Percentiles rank a stretch among this genome's conserved stretches.
phyloP scores from a whole-genome alignment of 352 stramenopile genomes.

The Phytophthora foliorum region DNA sequence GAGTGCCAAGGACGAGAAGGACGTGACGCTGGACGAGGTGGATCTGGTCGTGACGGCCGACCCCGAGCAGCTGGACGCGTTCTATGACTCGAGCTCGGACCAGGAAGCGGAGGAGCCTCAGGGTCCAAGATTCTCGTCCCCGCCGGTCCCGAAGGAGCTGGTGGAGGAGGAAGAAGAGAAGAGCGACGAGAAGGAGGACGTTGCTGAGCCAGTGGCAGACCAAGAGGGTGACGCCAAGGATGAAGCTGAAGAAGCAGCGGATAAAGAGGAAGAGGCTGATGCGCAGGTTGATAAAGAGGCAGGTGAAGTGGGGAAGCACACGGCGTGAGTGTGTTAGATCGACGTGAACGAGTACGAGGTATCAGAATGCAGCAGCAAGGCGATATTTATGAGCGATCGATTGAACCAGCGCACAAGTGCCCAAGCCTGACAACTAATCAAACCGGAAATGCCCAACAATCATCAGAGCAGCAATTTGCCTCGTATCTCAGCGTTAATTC shows the following conservation, averaged over 20 bases:
- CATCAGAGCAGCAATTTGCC: not conserved
- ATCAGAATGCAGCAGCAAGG: constrained; percentile 33
- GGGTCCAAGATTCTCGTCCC: constrained; percentile 21
- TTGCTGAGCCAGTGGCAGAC: not conserved
- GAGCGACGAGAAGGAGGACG: constrained; percentile 18
- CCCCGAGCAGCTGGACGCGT: constrained; percentile 67
- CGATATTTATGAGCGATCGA: constrained; percentile 41
- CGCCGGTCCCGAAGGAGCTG: constrained; percentile 16
- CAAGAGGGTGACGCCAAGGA: not conserved
- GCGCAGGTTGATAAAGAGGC: not conserved
- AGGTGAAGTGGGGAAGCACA: constrained; percentile 5
- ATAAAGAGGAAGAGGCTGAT: not conserved
- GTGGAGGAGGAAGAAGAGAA: constrained; percentile 52
- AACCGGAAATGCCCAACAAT: constrained; percentile 9
- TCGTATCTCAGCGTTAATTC: not conserved
- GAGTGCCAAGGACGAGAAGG: constrained; percentile 9
- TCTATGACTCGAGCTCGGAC: constrained; percentile 77
- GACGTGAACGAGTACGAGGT: constrained; percentile 20
- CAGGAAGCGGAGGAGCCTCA: constrained; percentile 34
- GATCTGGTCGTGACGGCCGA: constrained; percentile 78
- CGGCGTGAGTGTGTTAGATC: constrained; percentile 20
- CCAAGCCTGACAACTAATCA: constrained; percentile 17
- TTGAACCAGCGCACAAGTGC: constrained; percentile 3
- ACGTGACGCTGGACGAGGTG: constrained; percentile 75
- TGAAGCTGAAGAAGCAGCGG: not conserved